Percentiles rank a stretch among this genome's conserved stretches.
phyloP scores from a whole-genome alignment of 805 yeast species.

The Wickerhamiella lipophila region DNA sequence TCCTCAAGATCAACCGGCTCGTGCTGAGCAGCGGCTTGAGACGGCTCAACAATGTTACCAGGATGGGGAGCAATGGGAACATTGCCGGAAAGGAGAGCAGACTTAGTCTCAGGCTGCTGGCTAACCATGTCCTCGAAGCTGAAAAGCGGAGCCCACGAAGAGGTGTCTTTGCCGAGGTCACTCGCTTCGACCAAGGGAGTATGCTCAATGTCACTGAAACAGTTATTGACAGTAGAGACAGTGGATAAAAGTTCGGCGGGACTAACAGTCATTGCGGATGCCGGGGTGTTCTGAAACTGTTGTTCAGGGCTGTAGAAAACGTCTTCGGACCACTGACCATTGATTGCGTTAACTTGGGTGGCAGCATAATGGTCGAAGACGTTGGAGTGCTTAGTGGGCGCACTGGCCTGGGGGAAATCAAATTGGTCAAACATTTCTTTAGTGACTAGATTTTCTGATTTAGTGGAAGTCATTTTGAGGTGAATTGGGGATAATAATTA shows the following conservation, averaged over 20 bases:
- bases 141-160: slow-evolving; percentile 26
- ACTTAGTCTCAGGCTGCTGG: background rate
- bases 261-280: slow-evolving; percentile 14
- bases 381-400: slow-evolving; percentile 22
- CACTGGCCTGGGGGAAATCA: slow-evolving; percentile 8
- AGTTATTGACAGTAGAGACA: slow-evolving; percentile 16
- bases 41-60: background rate
- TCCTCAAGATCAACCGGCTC: background rate
- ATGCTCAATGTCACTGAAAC: slow-evolving; percentile 13
- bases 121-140: slow-evolving; percentile 22
- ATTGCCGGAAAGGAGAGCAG: background rate
- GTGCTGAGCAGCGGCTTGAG: background rate
- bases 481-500: background rate
- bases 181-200: slow-evolving; percentile 26
- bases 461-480: background rate
- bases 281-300: slow-evolving; percentile 11
- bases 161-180: slow-evolving; percentile 21
- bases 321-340: slow-evolving; percentile 8
- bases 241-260: slow-evolving; percentile 19
- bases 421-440: slow-evolving; percentile 11
- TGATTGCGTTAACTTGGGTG: slow-evolving; percentile 18
- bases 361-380: slow-evolving; percentile 28
- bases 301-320: slow-evolving; percentile 9
- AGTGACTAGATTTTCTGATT: background rate
- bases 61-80: slow-evolving; percentile 7